Evolutionary conservation across 345 rosid species (phyloP).

Genomic region (Turnera subulata): DNA sequence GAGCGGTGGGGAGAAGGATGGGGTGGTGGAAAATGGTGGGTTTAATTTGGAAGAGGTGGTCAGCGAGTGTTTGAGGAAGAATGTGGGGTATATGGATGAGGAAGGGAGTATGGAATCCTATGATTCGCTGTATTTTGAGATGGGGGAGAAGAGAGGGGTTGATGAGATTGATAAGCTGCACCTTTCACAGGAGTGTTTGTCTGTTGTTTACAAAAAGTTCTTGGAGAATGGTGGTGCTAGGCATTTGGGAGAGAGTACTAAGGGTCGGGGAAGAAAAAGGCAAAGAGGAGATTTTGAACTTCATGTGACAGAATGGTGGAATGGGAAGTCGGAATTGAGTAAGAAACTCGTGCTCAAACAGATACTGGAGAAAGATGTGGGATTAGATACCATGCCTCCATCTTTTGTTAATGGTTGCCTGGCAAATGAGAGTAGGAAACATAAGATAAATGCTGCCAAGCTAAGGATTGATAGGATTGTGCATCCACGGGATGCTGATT

Average conservation of each 20-base stretch:
- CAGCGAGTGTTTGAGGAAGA: conserved; percentile 46
- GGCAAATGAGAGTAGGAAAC: conserved; percentile 48
- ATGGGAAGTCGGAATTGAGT: conserved; percentile 63
- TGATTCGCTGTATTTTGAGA: conserved; percentile 33
- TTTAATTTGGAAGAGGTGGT: conserved; percentile 33
- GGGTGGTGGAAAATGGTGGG: neutral
- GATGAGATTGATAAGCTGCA: conserved; percentile 23
- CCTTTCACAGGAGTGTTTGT: conserved; percentile 47
- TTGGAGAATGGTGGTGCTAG: conserved; percentile 21
- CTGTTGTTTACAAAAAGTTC: conserved; percentile 39
- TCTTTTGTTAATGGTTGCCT: conserved; percentile 52
- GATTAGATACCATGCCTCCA: conserved; percentile 59
- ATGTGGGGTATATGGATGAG: conserved; percentile 28
- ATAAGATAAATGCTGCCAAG: conserved; percentile 66
- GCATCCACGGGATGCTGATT: conserved; percentile 33
- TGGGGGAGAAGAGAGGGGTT: conserved; percentile 15
- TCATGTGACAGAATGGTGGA: conserved; percentile 64
- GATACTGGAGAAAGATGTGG: conserved; percentile 69
- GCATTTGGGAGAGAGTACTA: conserved; percentile 9
- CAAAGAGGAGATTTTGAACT: conserved; percentile 20
- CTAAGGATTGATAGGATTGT: conserved; percentile 43
- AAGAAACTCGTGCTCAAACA: conserved; percentile 62
- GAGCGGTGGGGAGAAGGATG: neutral
- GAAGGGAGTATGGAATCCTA: conserved; percentile 7
- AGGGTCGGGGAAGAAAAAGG: conserved; percentile 7